These are phyloP conservation scores for Byssoonygena ceratinophila DNA, from an alignment of 2,329 filamentous ascomycete species.

Conservation along the genomic window DNA sequence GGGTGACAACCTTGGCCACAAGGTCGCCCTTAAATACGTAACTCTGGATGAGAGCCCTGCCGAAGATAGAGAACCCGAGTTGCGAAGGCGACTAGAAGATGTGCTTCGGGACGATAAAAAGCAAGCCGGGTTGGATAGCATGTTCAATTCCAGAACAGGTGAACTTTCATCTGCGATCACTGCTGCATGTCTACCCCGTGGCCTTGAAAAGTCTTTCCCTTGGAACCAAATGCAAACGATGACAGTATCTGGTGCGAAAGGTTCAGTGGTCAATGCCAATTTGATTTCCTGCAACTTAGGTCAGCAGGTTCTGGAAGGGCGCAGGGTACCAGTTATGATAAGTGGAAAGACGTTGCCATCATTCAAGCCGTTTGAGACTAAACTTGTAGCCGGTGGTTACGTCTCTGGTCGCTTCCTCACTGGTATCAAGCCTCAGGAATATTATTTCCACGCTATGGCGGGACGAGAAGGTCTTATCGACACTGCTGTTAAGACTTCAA, in stretches of 20 bases:
- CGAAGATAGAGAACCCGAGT: slow-evolving; percentile 55
- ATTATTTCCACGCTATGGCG: slow-evolving; percentile 99
- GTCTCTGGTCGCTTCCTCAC: slow-evolving; percentile 96
- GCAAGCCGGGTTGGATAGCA: slow-evolving; percentile 76
- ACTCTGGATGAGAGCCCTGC: slow-evolving; percentile 58
- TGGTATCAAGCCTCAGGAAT: slow-evolving; percentile 91
- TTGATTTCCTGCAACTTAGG: slow-evolving; percentile 96
- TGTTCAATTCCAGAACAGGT: slow-evolving; percentile 63
- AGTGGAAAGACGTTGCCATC: slow-evolving; percentile 93
- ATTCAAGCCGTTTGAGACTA: slow-evolving; percentile 83
- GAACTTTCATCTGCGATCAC: slow-evolving; percentile 70
- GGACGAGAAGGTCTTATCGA: slow-evolving; percentile 97
- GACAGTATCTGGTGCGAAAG: slow-evolving; percentile 94
- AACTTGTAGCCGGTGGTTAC: slow-evolving; percentile 82
- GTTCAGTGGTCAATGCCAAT: slow-evolving; percentile 84
- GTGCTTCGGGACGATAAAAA: slow-evolving; percentile 85
- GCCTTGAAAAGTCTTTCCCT: slow-evolving; percentile 83
- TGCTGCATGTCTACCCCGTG: slow-evolving; percentile 63
- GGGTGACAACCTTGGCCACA: slow-evolving; percentile 59
- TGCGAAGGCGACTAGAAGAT: slow-evolving; percentile 71
- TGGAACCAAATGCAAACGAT: slow-evolving; percentile 98
- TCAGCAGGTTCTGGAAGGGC: slow-evolving; percentile 90
- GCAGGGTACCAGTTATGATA: slow-evolving; percentile 92
- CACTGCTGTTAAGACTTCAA: slow-evolving; percentile 95
- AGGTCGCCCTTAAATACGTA: slow-evolving; percentile 80